Conservation (phyloP, 2,329 filamentous ascomycete species). For the Ascosphaera apis region DNA sequence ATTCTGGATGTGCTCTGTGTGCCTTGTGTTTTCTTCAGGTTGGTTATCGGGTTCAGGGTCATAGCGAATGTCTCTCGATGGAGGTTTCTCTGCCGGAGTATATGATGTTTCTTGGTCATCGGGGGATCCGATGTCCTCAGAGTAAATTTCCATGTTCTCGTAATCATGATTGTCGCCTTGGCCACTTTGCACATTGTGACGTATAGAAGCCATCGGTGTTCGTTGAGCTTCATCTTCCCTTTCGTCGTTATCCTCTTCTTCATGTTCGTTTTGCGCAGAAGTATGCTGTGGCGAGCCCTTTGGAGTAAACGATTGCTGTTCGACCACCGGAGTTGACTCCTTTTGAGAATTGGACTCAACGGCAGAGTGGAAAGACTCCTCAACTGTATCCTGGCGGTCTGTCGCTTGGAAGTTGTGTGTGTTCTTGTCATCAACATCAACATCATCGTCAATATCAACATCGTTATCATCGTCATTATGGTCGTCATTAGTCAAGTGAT, state of each 20-base stretch:
- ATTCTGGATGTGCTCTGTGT: neutral
- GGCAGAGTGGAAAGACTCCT: slow-evolving; percentile 25
- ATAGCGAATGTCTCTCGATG: neutral
- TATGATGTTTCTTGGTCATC: neutral
- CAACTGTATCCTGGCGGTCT: slow-evolving; percentile 16
- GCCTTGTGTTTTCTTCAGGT: too few species aligned
- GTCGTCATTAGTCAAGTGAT: slow-evolving; percentile 7
- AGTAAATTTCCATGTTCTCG: slow-evolving; percentile 2
- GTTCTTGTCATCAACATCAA: neutral
- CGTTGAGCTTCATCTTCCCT: neutral
- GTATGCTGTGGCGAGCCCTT: neutral
- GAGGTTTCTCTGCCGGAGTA: neutral
- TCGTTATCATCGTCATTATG: slow-evolving; percentile 7
- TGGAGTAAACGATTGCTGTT: neutral
- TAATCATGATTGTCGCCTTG: neutral
- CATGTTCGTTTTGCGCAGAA: neutral
- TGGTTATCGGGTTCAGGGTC: too few species aligned
- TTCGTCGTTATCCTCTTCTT: neutral
- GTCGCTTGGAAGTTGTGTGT: slow-evolving; percentile 5
- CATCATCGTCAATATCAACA: slow-evolving; percentile 10
- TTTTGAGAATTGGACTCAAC: slow-evolving; percentile 1
- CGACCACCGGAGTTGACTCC: too few species aligned
- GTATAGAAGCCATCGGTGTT: too few species aligned
- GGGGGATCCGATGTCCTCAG: slow-evolving; percentile 25
- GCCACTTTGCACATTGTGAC: too few species aligned